Evolutionary conservation across 2,329 filamentous ascomycete genomes (phyloP).

Genomic region (Claviceps sorghi): DNA sequence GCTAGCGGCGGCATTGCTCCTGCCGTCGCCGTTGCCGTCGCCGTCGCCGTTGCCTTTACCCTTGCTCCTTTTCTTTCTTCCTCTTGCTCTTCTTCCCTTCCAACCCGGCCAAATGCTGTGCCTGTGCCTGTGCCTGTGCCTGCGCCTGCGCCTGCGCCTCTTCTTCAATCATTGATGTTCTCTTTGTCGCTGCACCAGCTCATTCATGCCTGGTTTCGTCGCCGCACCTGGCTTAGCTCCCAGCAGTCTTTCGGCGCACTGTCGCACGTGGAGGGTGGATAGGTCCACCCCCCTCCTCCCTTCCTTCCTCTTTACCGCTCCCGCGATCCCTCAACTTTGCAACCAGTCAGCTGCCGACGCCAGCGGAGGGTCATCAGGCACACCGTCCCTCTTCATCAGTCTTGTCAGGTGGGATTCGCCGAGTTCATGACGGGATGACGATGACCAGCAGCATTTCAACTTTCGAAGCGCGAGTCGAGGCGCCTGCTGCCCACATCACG

Average conservation of each 20-base stretch:
- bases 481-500: background rate
- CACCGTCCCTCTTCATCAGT: slow-evolving; percentile 5
- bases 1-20: too few species aligned
- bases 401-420: slow-evolving; percentile 6
- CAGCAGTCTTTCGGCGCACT: background rate
- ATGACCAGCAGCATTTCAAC: slow-evolving; percentile 1
- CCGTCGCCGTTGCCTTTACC: background rate
- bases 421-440: background rate
- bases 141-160: background rate
- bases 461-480: background rate
- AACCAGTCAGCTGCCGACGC: slow-evolving; percentile 13
- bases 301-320: background rate
- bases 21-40: background rate
- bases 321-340: slow-evolving; percentile 6
- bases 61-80: background rate
- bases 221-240: background rate
- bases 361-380: slow-evolving; percentile 12
- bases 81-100: too few species aligned
- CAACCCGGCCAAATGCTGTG: background rate
- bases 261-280: background rate
- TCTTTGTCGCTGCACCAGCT: background rate
- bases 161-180: too few species aligned
- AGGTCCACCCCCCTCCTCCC: background rate
- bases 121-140: background rate
- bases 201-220: background rate